Evolutionary conservation across 495 filamentous ascomycete species (phyloP).

Genomic region (Gamarada debralockiae): DNA sequence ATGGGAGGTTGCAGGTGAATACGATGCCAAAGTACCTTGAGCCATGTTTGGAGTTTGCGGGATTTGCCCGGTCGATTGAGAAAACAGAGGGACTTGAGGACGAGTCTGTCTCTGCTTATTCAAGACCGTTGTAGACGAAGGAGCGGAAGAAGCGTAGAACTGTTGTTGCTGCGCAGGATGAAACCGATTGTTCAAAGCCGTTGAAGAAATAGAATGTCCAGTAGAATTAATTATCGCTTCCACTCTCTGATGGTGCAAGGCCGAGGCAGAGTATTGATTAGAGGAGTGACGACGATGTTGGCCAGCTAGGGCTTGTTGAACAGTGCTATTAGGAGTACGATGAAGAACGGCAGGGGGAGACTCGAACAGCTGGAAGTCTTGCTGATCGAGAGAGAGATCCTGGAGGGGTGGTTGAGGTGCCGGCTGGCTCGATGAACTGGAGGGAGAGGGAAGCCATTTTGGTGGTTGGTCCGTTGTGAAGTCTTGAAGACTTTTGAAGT

Average conservation of each 20-base stretch:
- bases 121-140: constrained; percentile 40
- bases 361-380: constrained; percentile 31
- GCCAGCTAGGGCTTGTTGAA: constrained; percentile 34
- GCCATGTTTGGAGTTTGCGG: constrained; percentile 35
- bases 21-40: constrained; percentile 32
- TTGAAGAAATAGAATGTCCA: constrained; percentile 52
- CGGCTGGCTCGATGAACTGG: constrained; percentile 56
- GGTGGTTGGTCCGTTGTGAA: constrained; percentile 58
- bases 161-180: constrained; percentile 41
- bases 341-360: constrained; percentile 31
- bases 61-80: constrained; percentile 42
- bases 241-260: constrained; percentile 52
- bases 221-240: constrained; percentile 55
- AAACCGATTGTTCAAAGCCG: constrained; percentile 55
- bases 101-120: constrained; percentile 41
- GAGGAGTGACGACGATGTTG: constrained; percentile 38
- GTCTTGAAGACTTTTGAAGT: constrained; percentile 47
- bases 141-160: constrained; percentile 52
- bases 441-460: constrained; percentile 51
- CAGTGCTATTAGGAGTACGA: constrained; percentile 44
- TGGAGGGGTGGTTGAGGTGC: constrained; percentile 39
- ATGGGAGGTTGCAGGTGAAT: constrained; percentile 12
- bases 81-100: constrained; percentile 50
- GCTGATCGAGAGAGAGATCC: constrained; percentile 23
- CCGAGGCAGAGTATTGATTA: constrained; percentile 32